Evolutionary conservation across 73 alveolate genomes (phyloP).

Genomic region (Paramecium tetraurelia): DNA sequence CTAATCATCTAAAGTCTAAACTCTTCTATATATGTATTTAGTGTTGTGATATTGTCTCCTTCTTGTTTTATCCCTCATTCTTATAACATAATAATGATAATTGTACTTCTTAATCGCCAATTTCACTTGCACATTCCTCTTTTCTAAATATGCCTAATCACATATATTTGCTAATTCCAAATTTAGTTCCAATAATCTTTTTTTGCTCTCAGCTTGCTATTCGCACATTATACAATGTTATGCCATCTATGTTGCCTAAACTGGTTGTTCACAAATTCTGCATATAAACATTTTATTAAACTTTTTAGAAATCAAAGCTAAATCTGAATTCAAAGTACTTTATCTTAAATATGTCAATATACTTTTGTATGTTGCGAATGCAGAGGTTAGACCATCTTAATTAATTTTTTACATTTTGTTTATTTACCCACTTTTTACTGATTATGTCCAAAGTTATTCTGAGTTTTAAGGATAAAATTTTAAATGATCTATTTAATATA

Average conservation of each 20-base stretch:
- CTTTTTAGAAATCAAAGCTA: background rate
- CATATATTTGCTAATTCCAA: constrained; percentile 29
- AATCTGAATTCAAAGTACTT: background rate
- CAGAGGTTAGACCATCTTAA: background rate
- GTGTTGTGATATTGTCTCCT: background rate
- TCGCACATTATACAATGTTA: constrained; percentile 17
- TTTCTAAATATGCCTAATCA: background rate
- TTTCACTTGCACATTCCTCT: background rate
- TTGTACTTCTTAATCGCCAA: background rate
- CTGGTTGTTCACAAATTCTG: constrained; percentile 28
- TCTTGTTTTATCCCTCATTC: background rate
- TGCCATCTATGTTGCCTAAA: background rate
- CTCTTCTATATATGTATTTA: background rate
- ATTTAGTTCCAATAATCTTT: constrained; percentile 20
- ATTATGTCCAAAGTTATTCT: background rate
- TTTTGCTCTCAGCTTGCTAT: constrained; percentile 8
- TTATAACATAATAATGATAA: background rate
- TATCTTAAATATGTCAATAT: background rate
- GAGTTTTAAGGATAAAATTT: background rate
- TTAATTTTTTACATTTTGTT: background rate
- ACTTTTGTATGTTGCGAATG: background rate
- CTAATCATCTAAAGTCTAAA: background rate
- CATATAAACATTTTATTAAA: background rate
- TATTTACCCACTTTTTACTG: background rate
- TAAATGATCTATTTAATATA: background rate